Base-by-base conservation (phyloP, 768 basidiomycete species). In the Thelephora ganbajun region DNA sequence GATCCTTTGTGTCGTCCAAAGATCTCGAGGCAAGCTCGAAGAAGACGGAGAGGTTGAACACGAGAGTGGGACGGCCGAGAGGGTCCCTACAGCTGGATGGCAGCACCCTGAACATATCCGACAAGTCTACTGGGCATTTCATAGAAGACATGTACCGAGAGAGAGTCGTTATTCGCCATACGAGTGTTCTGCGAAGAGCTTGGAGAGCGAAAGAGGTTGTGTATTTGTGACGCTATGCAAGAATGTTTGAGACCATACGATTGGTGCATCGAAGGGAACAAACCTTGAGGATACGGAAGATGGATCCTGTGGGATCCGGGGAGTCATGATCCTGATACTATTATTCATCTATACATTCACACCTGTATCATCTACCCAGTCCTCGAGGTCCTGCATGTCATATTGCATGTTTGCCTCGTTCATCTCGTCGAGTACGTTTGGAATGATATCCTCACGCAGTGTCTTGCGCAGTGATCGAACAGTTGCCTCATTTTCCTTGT, bases 41-140 rank as follows among this genome's bases (percentile, higher is more conserved):
- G 46, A 81, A 59, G 43, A 67, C 60, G 1, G 66, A 58, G 4
- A 73, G 63, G 53, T 68, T 66, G 51, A 85, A 55, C 22, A 83
- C 59, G 48, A 86, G 59, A 19, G 85, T 70, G 2, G 84, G 84
- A 33, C 79, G 72, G 35, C 78, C 76, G 50, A 80, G 71, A 9
- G 77, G 76, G 60, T 86, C 84, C 35, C 62, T 64, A 48, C 70
- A 65, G 23, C 64, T 59, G 39, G 62, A 54, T 5, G 83, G 81
- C 45, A 85, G 71, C 39, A 41, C 18, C 22, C 39, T 16, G 39
- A 41, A 18, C 22, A 41, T 14, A 18, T 14, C 22, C 16, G 14
- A 41, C 2, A 5, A n/a, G n/a, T n/a, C 14, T 41, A 7, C 18
- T 18, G 16, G 39, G 9, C 9, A 22, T 7, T 14, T 41, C 39